Evolutionary conservation across 2,329 filamentous ascomycete species (phyloP).

Genomic region (Neopestalotiopsis sp.): DNA sequence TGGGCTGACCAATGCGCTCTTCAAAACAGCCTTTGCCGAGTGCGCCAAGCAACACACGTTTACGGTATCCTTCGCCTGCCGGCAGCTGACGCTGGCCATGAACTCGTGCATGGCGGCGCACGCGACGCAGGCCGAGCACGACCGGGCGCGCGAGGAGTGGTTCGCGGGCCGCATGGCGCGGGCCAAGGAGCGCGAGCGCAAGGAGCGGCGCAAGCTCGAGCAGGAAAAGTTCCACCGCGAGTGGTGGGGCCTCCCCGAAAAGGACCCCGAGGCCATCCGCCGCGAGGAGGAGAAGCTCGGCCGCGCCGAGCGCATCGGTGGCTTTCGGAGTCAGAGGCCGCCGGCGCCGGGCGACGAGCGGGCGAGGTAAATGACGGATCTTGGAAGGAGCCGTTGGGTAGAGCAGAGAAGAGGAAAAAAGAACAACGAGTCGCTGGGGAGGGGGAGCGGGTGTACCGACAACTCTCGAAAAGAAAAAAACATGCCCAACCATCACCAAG

Average conservation of each 20-base stretch:
- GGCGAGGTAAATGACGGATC: neutral
- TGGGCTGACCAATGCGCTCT: neutral
- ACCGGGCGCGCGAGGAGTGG: slow-evolving; percentile 92
- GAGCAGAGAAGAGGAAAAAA: neutral
- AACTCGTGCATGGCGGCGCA: slow-evolving; percentile 91
- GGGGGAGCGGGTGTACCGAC: too few species aligned
- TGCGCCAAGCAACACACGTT: slow-evolving; percentile 88
- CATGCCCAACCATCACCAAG: neutral
- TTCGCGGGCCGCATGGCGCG: slow-evolving; percentile 79
- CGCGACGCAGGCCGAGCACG: slow-evolving; percentile 84
- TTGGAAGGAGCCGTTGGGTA: neutral
- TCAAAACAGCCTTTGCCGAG: slow-evolving; percentile 79
- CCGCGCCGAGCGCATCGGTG: slow-evolving; percentile 61
- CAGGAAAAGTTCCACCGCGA: slow-evolving; percentile 70
- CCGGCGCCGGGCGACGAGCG: neutral
- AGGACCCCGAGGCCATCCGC: slow-evolving; percentile 56
- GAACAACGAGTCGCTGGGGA: too few species aligned
- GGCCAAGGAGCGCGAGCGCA: slow-evolving; percentile 68
- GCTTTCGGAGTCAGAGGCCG: slow-evolving; percentile 29
- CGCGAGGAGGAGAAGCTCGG: slow-evolving; percentile 57
- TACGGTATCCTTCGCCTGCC: slow-evolving; percentile 86
- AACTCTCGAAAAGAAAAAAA: too few species aligned
- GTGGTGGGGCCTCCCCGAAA: slow-evolving; percentile 70
- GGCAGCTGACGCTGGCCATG: slow-evolving; percentile 81
- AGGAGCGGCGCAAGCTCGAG: slow-evolving; percentile 62